Conservation (phyloP, 768 basidiomycete genomes). For the Tricholoma furcatifolium region DNA sequence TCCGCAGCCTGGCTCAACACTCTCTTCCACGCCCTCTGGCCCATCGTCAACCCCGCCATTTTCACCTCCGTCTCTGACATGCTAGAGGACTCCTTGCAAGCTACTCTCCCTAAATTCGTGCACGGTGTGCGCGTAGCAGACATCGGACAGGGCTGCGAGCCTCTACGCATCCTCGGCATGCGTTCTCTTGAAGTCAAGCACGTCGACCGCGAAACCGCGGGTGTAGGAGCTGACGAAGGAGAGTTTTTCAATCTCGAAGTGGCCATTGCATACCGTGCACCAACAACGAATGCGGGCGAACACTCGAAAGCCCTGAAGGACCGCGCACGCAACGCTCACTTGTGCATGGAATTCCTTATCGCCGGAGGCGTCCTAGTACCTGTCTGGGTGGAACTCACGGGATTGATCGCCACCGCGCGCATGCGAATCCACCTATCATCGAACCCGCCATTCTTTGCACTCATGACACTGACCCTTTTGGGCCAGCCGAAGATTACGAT, state of each 20-base stretch:
- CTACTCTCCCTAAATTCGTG: conserved; percentile 47
- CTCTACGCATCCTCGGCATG: conserved; percentile 68
- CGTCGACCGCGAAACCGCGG: conserved; percentile 25
- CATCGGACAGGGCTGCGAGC: conserved; percentile 65
- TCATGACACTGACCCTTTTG: conserved; percentile 59
- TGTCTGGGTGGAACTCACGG: conserved; percentile 72
- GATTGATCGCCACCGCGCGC: conserved; percentile 60
- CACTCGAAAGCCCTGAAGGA: conserved; percentile 34
- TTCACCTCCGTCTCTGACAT: conserved; percentile 60
- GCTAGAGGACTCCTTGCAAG: conserved; percentile 58
- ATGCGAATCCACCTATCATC: conserved; percentile 74
- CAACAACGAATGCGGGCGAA: conserved; percentile 35
- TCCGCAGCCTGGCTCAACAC: conserved; percentile 62
- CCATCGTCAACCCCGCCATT: conserved; percentile 69
- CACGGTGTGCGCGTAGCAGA: conserved; percentile 70
- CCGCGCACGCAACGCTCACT: conserved; percentile 57
- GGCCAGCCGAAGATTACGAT: conserved; percentile 68
- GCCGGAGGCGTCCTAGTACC: conserved; percentile 45
- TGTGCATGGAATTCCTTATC: conserved; percentile 70
- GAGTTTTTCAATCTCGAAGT: conserved; percentile 68
- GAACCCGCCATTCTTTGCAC: conserved; percentile 57
- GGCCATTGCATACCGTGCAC: conserved; percentile 64
- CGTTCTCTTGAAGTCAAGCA: conserved; percentile 42
- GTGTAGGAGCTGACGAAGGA: conserved; percentile 37
- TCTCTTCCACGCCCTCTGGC: conserved; percentile 64